Base-by-base conservation (phyloP, 2,329 filamentous ascomycete genomes). In the Apiospora hydei region DNA sequence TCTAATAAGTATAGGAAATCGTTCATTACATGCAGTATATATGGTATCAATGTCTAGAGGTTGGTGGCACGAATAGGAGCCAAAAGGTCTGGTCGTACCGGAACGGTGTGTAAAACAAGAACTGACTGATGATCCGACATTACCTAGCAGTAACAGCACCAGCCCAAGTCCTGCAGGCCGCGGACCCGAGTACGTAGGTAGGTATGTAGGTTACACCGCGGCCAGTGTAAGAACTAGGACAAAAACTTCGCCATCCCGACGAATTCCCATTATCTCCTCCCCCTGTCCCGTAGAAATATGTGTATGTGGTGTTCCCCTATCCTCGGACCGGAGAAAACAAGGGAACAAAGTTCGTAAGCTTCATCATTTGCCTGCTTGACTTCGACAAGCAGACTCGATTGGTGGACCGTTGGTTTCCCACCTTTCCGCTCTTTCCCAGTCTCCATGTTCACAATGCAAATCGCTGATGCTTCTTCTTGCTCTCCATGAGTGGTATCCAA, bases 81-180 rank as follows among this genome's bases (percentile, higher is more conserved):
- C 53, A 61, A 34, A 61, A n/a, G 53, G 53, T 61, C 53, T 38
- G 53, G 57, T 64, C 34, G 34, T 8, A 13, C 6, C 38, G 34
- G 34, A 41, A 34, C 16, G 30, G 53, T 38, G 30, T n/a, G 57
- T 49, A 46, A 69, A 69, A 49, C 47, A 49, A 69, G 30, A 68
- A 49, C 44, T 34, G 44, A 49, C 67, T 69, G 67, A 49, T 44
- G 67, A 69, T 69, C 67, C 67, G 7, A 47, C 30, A 69, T 46
- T 69, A 69, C 67, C 44, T 69, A 38, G 47, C n/a, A 69, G 67
- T 69, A 69, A 69, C 34, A 46, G 67, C 67, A 69, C 47, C 67
- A 69, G 44, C 46, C 57, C 57, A 14, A 38, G 34, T 21, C 38
- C 18, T n/a, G 34, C 57, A 64, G 57, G 57, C 53, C 34, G 41